These are phyloP conservation scores for Solanum piurae DNA, from an alignment of 257 asterid species.

Conservation along the genomic window DNA sequence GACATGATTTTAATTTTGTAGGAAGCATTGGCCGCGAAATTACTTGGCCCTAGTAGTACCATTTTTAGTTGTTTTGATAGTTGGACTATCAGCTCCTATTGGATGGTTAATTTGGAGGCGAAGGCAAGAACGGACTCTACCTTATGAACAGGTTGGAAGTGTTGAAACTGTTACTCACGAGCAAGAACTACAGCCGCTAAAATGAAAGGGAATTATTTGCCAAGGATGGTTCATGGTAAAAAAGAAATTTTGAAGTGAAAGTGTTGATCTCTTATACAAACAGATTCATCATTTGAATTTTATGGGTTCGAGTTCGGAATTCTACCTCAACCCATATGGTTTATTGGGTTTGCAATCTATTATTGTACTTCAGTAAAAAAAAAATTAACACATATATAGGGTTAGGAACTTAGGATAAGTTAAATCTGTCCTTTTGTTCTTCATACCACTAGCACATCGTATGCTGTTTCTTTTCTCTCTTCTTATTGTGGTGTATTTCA, in stretches of 20 bases:
- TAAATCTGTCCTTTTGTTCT: neutral
- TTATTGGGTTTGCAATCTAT: neutral
- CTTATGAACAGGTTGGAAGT: conserved; percentile 77
- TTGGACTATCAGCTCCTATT: conserved; percentile 48
- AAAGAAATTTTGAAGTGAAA: neutral
- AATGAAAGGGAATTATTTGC: neutral
- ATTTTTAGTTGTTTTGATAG: conserved; percentile 16
- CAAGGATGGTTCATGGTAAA: neutral
- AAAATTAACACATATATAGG: neutral
- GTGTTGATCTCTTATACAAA: neutral
- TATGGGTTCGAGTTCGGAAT: neutral
- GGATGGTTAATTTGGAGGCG: conserved; percentile 58
- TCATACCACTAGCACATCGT: neutral
- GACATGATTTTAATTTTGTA: conserved; percentile 15
- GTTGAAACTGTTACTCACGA: conserved; percentile 38
- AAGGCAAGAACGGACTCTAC: conserved; percentile 15
- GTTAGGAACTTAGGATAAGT: neutral
- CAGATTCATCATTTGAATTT: neutral
- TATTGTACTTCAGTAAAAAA: neutral
- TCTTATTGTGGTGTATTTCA: neutral
- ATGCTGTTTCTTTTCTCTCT: neutral
- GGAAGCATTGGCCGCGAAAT: conserved; percentile 50
- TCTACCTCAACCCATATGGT: neutral
- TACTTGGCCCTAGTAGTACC: conserved; percentile 24
- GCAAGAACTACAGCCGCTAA: conserved; percentile 91